These are phyloP conservation scores for Quercus phellos DNA, from an alignment of 331 rosid species.

Conservation along the genomic window DNA sequence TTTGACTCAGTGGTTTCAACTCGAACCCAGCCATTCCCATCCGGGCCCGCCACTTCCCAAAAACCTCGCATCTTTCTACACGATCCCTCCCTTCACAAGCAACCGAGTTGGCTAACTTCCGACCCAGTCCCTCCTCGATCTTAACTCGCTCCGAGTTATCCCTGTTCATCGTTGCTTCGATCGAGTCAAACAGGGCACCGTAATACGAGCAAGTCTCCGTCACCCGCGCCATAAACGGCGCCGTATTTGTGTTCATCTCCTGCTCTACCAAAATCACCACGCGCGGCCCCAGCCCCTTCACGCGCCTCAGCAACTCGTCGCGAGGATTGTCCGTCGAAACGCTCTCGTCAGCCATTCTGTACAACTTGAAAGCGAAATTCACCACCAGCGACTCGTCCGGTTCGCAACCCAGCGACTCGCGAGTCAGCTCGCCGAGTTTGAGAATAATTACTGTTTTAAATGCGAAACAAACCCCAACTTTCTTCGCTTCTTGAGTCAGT, in stretches of 20 bases:
- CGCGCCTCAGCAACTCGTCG: constrained; percentile 73
- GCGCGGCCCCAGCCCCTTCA: constrained; percentile 48
- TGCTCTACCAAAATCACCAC: constrained; percentile 70
- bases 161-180: constrained; percentile 28
- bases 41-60: constrained; percentile 93
- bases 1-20: constrained; percentile 52
- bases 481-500: constrained; percentile 35
- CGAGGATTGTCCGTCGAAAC: constrained; percentile 76
- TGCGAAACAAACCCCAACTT: constrained; percentile 28
- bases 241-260: constrained; percentile 70
- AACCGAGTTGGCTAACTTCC: constrained; percentile 50
- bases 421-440: constrained; percentile 54
- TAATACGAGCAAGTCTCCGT: constrained; percentile 55
- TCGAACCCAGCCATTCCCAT: constrained; percentile 93
- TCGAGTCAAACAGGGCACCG: constrained; percentile 53
- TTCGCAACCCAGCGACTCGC: constrained; percentile 52
- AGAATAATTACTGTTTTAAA: constrained; percentile 21
- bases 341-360: constrained; percentile 75
- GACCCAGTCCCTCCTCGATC: constrained; percentile 65
- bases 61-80: constrained; percentile 79
- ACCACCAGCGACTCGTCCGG: constrained; percentile 57
- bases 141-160: constrained; percentile 40
- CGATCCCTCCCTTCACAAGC: constrained; percentile 93
- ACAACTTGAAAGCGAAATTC: constrained; percentile 66
- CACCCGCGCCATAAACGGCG: constrained; percentile 70